Conservation (phyloP, 2,329 filamentous ascomycete species). For the Aureobasidium sp. region DNA sequence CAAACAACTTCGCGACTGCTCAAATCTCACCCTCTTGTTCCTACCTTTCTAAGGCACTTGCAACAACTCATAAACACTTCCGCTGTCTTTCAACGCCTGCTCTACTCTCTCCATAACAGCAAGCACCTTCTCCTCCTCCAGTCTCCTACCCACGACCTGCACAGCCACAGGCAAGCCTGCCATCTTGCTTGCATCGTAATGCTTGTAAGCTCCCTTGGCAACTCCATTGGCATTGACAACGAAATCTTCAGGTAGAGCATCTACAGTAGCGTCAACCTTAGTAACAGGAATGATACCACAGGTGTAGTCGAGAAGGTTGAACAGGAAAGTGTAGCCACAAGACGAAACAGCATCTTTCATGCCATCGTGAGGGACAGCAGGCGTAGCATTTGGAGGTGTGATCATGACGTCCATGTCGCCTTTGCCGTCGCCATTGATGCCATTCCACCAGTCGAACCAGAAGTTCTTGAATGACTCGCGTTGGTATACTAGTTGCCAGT, state of each 20-base stretch:
- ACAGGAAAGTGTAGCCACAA: conserved; percentile 90
- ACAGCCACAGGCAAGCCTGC: conserved; percentile 80
- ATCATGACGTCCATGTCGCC: conserved; percentile 65
- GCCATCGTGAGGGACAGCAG: conserved; percentile 76
- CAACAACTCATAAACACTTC: conserved; percentile 45
- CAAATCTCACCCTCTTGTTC: background rate
- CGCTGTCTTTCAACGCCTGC: conserved; percentile 56
- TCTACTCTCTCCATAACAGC: conserved; percentile 74
- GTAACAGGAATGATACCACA: conserved; percentile 78
- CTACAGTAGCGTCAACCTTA: conserved; percentile 64
- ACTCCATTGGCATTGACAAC: conserved; percentile 66
- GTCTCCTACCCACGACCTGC: conserved; percentile 69
- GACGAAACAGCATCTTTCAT: conserved; percentile 81
- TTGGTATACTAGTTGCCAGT: conserved; percentile 72
- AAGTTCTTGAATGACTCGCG: conserved; percentile 69
- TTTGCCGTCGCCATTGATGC: conserved; percentile 25
- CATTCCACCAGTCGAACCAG: conserved; percentile 84
- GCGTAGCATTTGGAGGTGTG: conserved; percentile 81
- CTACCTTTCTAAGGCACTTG: conserved; percentile 27
- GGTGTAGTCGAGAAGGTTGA: conserved; percentile 85
- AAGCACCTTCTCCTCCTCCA: conserved; percentile 85
- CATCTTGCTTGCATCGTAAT: conserved; percentile 79
- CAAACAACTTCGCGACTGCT: too few relatives aligned
- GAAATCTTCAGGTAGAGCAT: conserved; percentile 59
- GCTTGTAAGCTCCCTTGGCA: conserved; percentile 73